These are phyloP conservation scores for Pezicula neosporulosa DNA, from an alignment of 2,329 filamentous ascomycete species.

Conservation along the genomic window DNA sequence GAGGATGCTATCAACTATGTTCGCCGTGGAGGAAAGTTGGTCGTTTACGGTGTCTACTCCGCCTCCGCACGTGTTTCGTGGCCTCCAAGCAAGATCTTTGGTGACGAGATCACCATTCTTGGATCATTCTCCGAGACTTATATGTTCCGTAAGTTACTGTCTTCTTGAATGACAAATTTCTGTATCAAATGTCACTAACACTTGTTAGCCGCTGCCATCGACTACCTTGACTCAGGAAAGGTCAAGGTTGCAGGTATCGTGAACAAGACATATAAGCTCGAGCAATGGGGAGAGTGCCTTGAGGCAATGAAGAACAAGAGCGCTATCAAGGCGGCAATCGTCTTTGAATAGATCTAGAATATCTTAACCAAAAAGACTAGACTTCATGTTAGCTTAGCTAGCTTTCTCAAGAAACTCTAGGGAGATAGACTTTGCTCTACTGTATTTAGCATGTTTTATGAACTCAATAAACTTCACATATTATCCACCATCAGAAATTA, in stretches of 20 bases:
- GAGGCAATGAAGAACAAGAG: constrained; percentile 69
- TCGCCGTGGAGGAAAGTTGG: constrained; percentile 66
- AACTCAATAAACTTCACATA: background rate
- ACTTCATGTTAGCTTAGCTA: too few species aligned
- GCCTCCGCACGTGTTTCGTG: constrained; percentile 60
- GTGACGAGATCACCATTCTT: constrained; percentile 67
- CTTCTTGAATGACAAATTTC: constrained; percentile 26
- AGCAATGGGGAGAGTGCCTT: constrained; percentile 68
- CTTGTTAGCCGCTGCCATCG: constrained; percentile 46
- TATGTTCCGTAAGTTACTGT: constrained; percentile 54
- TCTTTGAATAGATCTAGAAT: constrained; percentile 50
- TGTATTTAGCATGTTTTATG: constrained; percentile 3
- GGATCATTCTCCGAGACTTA: constrained; percentile 72
- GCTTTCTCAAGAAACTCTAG: background rate
- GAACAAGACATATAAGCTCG: constrained; percentile 70
- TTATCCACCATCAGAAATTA: too few species aligned
- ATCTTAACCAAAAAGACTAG: background rate
- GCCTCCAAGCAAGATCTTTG: constrained; percentile 68
- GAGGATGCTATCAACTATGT: constrained; percentile 71
- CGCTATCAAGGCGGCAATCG: constrained; percentile 72
- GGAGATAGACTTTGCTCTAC: background rate
- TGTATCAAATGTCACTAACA: too few species aligned
- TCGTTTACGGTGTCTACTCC: constrained; percentile 68
- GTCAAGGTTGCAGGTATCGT: constrained; percentile 65
- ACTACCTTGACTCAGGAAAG: constrained; percentile 56